phyloP scores from a whole-genome alignment of 2,329 filamentous ascomycete species.

The Madurella fahalii region DNA sequence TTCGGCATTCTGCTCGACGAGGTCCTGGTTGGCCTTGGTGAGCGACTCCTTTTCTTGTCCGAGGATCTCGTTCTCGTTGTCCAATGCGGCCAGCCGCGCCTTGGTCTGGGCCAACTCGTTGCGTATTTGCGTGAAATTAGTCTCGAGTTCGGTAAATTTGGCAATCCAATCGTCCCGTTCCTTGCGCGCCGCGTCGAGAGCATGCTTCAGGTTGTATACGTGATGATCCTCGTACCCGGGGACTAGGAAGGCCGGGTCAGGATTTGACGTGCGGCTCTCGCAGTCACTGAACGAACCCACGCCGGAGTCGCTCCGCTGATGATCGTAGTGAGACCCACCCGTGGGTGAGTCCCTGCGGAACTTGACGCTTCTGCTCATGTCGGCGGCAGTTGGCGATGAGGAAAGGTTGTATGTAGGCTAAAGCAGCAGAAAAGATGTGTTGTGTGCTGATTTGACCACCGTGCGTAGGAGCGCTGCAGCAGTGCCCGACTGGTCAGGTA shows the following conservation, averaged over 20 bases:
- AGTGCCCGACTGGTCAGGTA: constrained; percentile 31
- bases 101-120: constrained; percentile 25
- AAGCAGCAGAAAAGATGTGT: constrained; percentile 29
- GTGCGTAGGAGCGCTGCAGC: constrained; percentile 27
- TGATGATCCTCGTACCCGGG: constrained; percentile 25
- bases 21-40: constrained; percentile 23
- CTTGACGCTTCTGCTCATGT: constrained; percentile 30
- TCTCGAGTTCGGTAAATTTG: constrained; percentile 25
- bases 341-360: constrained; percentile 30
- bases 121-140: constrained; percentile 18
- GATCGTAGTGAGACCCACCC: constrained; percentile 29
- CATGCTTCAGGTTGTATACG: constrained; percentile 29
- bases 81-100: constrained; percentile 19
- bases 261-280: constrained; percentile 27
- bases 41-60: constrained; percentile 26
- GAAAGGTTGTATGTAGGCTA: constrained; percentile 22
- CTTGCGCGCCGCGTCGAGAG: constrained; percentile 22
- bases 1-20: constrained; percentile 19
- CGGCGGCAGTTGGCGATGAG: constrained; percentile 14
- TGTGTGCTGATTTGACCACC: constrained; percentile 33
- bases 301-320: constrained; percentile 32
- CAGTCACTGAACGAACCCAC: constrained; percentile 33
- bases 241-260: constrained; percentile 27
- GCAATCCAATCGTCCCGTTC: constrained; percentile 27
- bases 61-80: constrained; percentile 28